These are phyloP conservation scores for Xanthoceras sorbifolium DNA, from an alignment of 345 rosid genomes.

Conservation along the genomic window DNA sequence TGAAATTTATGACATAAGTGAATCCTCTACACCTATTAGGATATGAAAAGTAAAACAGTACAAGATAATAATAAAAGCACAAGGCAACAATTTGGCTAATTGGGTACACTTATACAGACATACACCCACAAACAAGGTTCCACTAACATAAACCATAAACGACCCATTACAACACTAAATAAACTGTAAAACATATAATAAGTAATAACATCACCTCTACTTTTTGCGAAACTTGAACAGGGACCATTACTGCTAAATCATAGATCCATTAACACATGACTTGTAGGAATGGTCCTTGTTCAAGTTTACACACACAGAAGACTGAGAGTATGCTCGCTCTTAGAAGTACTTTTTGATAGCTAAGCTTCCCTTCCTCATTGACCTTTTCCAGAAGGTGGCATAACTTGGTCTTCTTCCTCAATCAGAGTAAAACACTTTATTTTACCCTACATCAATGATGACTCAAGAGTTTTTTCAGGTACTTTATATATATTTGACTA, in stretches of 20 bases:
- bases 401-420: background rate
- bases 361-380: background rate
- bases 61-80: background rate
- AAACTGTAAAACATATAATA: background rate
- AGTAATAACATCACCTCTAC: background rate
- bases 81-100: background rate
- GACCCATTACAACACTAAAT: background rate
- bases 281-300: background rate
- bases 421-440: background rate
- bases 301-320: background rate
- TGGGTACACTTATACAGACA: background rate
- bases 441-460: background rate
- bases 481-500: background rate
- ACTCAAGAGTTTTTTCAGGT: background rate
- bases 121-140: background rate
- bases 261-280: background rate
- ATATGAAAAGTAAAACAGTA: background rate
- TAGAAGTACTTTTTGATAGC: background rate
- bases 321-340: background rate
- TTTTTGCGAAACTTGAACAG: background rate
- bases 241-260: background rate
- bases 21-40: background rate
- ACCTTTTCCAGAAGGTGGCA: background rate
- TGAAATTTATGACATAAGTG: background rate
- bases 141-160: background rate